Base-by-base conservation (phyloP, 225 moss, liverwort and hornwort genomes). In the Bryoerythrophyllum caledonicum region DNA sequence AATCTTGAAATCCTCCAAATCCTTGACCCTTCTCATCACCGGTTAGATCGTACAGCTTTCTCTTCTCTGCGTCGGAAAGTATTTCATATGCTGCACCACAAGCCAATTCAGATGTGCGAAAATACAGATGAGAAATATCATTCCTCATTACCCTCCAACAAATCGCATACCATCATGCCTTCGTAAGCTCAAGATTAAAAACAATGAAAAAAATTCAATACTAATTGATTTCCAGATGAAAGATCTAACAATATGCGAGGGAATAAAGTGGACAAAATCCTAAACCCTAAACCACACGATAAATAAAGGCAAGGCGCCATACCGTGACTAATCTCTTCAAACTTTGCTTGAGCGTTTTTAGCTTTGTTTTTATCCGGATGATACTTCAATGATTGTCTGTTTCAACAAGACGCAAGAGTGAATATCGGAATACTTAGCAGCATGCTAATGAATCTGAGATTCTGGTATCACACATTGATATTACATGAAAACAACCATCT, bases 331-430 rank as follows among this genome's bases (percentile, higher is more conserved):
- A 96, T 85, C 70, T 96, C 92, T 54, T 90, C 82, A 62, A 96
- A 94, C 83, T 92, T 94, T 41, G 84, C 69, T 84, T 94, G 86
- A 8, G 96, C 96, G 17, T 84, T 86, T 76, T 94, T 96, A 0
- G 96, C 90, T 63, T 89, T 90, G 82, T 96, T 96, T 72, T 96
- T 96, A 73, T 96, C 96, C 35, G 96, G 96, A 74, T 96, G 96
- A 74, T 85, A 94, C 81, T 94, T 96, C 52, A 96, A 73, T 16
- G 96, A 96, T 67, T 88, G 90, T 77, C 96, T 96, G 85, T 60
- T 75, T 74, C 60, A 43, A 71, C 25, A 41, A 65, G 48, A 52
- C 74, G 54, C 7, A 67, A 68, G 60, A 34, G 53, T 17, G 52
- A 53, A 37, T 55, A 34, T 73, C 30, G 76, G 59, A 74, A 74